phyloP scores from a whole-genome alignment of 129 eudicot species.

The Erigeron canadensis region DNA sequence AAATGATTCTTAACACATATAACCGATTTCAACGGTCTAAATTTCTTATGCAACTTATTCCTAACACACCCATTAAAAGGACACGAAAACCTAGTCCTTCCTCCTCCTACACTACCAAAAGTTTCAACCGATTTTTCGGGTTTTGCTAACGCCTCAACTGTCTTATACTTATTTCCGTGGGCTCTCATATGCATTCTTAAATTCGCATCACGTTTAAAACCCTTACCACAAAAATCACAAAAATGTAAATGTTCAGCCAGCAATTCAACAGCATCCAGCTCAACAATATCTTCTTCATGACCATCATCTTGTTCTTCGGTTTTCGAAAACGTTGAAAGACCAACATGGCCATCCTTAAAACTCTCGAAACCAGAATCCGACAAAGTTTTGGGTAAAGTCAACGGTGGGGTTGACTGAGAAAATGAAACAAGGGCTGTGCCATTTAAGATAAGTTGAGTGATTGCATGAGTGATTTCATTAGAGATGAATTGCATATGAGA shows the following conservation, averaged over 20 bases:
- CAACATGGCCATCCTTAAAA: constrained; percentile 5
- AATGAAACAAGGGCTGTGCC: constrained; percentile 65
- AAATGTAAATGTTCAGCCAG: constrained; percentile 80
- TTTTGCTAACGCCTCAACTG: constrained; percentile 68
- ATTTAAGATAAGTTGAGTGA: constrained; percentile 66
- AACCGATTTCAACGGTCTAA: constrained; percentile 72
- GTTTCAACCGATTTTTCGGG: constrained; percentile 41
- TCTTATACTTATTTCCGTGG: constrained; percentile 79
- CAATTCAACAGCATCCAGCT: constrained; percentile 74
- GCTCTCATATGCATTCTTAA: constrained; percentile 96
- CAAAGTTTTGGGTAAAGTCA: not conserved
- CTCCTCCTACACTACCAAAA: not conserved
- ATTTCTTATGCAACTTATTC: constrained; percentile 59
- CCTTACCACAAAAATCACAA: constrained; percentile 86
- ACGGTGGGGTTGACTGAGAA: constrained; percentile 11
- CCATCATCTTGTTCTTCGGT: constrained; percentile 29
- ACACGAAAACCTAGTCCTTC: constrained; percentile 66
- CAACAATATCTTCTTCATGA: constrained; percentile 59
- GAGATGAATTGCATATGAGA: constrained; percentile 49
- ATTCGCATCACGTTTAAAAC: constrained; percentile 95
- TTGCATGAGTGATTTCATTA: constrained; percentile 62
- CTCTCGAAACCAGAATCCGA: constrained; percentile 2
- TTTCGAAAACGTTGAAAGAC: constrained; percentile 27
- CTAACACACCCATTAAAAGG: constrained; percentile 75
- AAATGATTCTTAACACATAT: constrained; percentile 88